Conservation (phyloP, 2,329 filamentous ascomycete genomes). For the Arachnomyces sp. region DNA sequence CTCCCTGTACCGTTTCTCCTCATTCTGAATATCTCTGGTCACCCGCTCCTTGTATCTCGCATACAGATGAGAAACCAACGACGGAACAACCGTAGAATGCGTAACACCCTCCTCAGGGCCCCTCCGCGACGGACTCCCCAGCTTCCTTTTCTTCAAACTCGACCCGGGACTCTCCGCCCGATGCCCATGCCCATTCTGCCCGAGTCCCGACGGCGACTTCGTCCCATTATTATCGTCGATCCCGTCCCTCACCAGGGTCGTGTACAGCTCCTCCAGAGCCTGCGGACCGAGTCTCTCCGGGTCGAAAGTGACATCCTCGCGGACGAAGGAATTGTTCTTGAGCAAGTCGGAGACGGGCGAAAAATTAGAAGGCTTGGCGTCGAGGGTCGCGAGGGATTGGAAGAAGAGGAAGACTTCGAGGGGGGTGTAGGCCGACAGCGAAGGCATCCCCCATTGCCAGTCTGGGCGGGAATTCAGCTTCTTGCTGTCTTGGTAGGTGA, state of each 20-base stretch:
- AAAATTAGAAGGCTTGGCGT: constrained; percentile 59
- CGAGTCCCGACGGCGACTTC: too few relatives aligned
- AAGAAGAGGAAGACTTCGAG: constrained; percentile 83
- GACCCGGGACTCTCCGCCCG: constrained; percentile 19
- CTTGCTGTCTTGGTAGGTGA: constrained; percentile 18
- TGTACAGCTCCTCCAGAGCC: constrained; percentile 69
- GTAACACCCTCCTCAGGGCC: constrained; percentile 58
- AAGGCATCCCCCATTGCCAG: constrained; percentile 48
- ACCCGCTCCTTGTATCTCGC: constrained; percentile 62
- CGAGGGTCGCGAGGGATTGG: constrained; percentile 64
- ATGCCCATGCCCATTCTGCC: constrained; percentile 20
- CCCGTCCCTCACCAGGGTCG: constrained; percentile 68
- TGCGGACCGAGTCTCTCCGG: constrained; percentile 64
- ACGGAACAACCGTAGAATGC: constrained; percentile 59
- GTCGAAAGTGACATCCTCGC: constrained; percentile 63
- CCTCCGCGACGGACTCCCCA: constrained; percentile 55
- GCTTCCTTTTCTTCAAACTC: constrained; percentile 65
- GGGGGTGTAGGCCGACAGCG: constrained; percentile 62
- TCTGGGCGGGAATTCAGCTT: constrained; percentile 29
- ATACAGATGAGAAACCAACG: constrained; percentile 66
- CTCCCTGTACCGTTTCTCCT: constrained; percentile 59
- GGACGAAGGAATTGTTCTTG: constrained; percentile 64
- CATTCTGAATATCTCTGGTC: constrained; percentile 61
- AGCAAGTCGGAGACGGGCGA: constrained; percentile 64
- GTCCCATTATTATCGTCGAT: constrained; percentile 42